phyloP scores from a whole-genome alignment of 208 protist species.

The Crithidia acanthocephali region DNA sequence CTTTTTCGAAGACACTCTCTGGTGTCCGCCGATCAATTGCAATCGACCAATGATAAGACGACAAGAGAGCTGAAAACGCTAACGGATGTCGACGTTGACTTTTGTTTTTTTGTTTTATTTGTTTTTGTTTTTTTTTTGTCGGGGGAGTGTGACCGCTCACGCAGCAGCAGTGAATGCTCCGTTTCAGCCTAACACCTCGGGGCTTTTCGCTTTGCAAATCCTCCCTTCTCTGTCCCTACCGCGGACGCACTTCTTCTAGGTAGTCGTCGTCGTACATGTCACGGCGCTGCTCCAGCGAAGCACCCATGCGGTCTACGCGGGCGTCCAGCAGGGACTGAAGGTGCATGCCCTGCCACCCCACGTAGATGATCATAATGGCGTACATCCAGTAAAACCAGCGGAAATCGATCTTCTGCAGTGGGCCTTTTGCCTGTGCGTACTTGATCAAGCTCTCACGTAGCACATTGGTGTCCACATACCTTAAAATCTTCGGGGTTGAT shows the following conservation, averaged over 20 bases:
- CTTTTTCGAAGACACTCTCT: too few relatives aligned
- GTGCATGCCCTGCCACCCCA: conserved; percentile 66
- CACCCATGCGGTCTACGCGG: conserved; percentile 61
- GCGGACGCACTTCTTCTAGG: conserved; percentile 77
- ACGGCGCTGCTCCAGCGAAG: conserved; percentile 65
- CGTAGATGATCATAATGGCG: conserved; percentile 79
- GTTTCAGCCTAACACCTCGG: too few relatives aligned
- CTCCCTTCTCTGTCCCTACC: conserved; percentile 33
- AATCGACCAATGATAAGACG: too few relatives aligned
- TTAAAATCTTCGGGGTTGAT: conserved; percentile 84
- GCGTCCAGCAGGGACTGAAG: conserved; percentile 65
- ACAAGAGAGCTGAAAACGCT: too few relatives aligned
- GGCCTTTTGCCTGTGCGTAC: conserved; percentile 72
- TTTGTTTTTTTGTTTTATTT: too few relatives aligned
- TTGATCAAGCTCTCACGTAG: conserved; percentile 75
- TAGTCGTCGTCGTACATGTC: conserved; percentile 85
- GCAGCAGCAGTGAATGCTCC: too few relatives aligned
- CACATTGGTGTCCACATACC: conserved; percentile 85
- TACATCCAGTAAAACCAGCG: conserved; percentile 89
- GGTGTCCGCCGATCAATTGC: too few relatives aligned
- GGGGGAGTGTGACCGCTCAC: too few relatives aligned
- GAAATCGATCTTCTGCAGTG: conserved; percentile 85
- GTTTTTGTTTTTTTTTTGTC: too few relatives aligned
- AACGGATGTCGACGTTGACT: too few relatives aligned
- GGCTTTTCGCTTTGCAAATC: too few relatives aligned